phyloP scores from a whole-genome alignment of 1,284 basidiomycete genomes.

The Ustilago xerochloae region DNA sequence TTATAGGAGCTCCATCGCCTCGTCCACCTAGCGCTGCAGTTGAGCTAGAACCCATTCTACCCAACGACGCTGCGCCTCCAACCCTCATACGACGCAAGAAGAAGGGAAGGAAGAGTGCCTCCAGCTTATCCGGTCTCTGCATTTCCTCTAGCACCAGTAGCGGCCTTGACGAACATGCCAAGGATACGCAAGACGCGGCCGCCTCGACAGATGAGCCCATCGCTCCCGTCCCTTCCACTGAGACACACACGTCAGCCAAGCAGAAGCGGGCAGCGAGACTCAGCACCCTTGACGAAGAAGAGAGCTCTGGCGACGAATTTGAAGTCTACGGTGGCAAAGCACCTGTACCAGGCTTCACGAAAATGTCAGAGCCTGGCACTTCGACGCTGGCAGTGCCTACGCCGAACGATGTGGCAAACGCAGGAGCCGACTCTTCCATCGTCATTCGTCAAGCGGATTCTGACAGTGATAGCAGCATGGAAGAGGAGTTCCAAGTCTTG shows the following conservation, averaged over 20 bases:
- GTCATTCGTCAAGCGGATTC: conserved; percentile 31
- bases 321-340: conserved; percentile 68
- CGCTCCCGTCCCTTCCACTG: neutral
- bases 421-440: conserved; percentile 35
- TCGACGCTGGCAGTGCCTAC: neutral
- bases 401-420: neutral
- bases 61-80: conserved; percentile 84
- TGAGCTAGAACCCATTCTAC: conserved; percentile 89
- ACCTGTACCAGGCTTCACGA: conserved; percentile 46
- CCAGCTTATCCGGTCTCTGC: conserved; percentile 55
- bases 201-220: neutral
- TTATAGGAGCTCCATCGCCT: conserved; percentile 58
- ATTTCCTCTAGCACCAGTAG: conserved; percentile 16
- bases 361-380: conserved; percentile 12
- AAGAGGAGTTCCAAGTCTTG: conserved; percentile 73
- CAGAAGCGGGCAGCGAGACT: conserved; percentile 30
- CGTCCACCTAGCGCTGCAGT: conserved; percentile 74
- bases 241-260: conserved; percentile 11
- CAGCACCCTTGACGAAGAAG: conserved; percentile 53
- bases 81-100: conserved; percentile 68
- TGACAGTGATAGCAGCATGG: conserved; percentile 35
- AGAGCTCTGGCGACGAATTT: conserved; percentile 64
- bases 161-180: neutral
- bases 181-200: neutral
- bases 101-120: conserved; percentile 26